These are phyloP conservation scores for Fomitopsis pinicola DNA, from an alignment of 1,284 basidiomycete genomes.

Conservation along the genomic window DNA sequence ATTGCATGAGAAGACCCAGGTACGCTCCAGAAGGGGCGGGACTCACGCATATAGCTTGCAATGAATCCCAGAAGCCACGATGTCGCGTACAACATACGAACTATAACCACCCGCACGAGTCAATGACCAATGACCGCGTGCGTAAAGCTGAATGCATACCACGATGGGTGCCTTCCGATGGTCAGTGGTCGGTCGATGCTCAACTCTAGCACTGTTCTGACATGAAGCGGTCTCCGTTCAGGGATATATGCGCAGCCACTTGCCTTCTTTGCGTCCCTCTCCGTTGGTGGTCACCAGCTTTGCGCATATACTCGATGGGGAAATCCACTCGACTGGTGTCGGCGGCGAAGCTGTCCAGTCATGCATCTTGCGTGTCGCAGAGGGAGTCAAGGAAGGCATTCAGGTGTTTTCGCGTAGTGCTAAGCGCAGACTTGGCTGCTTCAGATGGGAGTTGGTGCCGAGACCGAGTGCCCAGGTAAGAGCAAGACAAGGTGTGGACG, in stretches of 20 bases:
- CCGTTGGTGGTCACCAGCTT: slow-evolving; percentile 55
- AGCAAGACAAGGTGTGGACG: too few species aligned
- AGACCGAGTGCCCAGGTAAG: too few species aligned
- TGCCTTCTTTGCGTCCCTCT: slow-evolving; percentile 60
- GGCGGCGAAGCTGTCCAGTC: not conserved
- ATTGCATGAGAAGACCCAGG: not conserved
- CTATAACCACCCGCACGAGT: slow-evolving; percentile 23
- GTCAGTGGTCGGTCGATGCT: slow-evolving; percentile 57
- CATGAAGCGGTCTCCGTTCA: not conserved
- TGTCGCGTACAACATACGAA: slow-evolving; percentile 46
- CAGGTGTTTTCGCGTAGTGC: not conserved
- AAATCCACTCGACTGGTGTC: slow-evolving; percentile 1
- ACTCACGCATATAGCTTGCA: slow-evolving; percentile 76
- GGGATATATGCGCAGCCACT: not conserved
- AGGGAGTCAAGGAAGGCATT: not conserved
- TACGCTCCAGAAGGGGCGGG: not conserved
- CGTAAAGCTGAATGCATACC: slow-evolving; percentile 11
- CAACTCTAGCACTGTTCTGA: slow-evolving; percentile 21
- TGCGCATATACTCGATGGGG: slow-evolving; percentile 49
- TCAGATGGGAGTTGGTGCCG: not conserved
- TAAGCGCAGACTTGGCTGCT: not conserved
- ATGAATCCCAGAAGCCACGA: slow-evolving; percentile 60
- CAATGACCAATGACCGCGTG: not conserved
- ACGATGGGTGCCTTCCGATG: slow-evolving; percentile 57
- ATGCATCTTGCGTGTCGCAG: not conserved